Evolutionary conservation across 768 basidiomycete species (phyloP), one percentile per base, ranked within the genome.

Genomic region (Roridomyces roridus): DNA sequence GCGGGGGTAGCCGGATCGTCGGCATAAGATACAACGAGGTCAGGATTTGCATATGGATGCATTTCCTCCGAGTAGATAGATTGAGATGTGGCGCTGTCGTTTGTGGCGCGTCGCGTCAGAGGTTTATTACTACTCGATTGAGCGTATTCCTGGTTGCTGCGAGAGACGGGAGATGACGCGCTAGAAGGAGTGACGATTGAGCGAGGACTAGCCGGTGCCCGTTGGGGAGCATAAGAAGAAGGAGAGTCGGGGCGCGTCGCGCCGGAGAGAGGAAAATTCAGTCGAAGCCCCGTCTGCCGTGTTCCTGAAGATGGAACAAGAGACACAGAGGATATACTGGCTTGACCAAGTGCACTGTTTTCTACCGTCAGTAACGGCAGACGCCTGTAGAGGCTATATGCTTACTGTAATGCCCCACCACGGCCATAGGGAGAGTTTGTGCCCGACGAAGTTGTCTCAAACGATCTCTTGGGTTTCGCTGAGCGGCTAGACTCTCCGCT

Each of bases 11-110:
- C 64, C 51, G 64, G 63, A 44, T 74, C 74, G 41, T 75, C 63
- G 51, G 77, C 68, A 45, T 74, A 69, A 34, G 73, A 72, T 24
- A 73, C 68, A 28, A 81, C 82, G 41, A 89, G 74, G 59, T 91
- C 87, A 8, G 91, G 90, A 64, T 92, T 91, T 48, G 91, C 91
- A 68, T 91, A 93, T 24, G 91, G 91, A 73, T 93, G 91, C 35
- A 81, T 75, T 59, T 78, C 78, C 57, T 74, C 75, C 37, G 68
- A 65, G 54, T 68, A 70, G 61, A 67, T 65, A 17, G 63, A 53
- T 25, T 57, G 55, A 36, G 46, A 36, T 24, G 50, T 26, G 24
- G 55, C 39, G 39, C 61, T 62, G 31, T 62, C 61, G 43, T 62
- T 53, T 15, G 60, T 62, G 11, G 37, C 42, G n/a, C 61, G 56